Conservation (phyloP, 495 filamentous ascomycete species). For the Letharia columbiana region DNA sequence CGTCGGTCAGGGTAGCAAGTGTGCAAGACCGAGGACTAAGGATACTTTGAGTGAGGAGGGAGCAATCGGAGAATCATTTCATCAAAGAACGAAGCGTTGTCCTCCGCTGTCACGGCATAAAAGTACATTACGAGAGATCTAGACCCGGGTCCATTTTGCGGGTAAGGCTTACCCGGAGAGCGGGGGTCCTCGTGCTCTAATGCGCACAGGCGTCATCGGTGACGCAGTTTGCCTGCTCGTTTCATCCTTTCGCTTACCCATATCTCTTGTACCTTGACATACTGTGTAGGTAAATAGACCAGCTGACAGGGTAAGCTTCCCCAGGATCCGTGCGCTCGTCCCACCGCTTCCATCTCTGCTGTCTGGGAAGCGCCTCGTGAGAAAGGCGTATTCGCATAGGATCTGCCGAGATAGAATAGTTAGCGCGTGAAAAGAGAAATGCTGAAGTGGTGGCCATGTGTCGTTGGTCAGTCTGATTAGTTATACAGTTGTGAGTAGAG, state of each 20-base stretch:
- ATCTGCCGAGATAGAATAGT: too few species aligned
- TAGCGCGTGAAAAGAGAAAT: too few species aligned
- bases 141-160: conserved; percentile 13
- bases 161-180: conserved; percentile 16
- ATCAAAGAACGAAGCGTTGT: background rate
- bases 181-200: conserved; percentile 14
- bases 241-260: background rate
- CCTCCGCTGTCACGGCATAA: background rate
- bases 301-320: background rate
- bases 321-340: too few species aligned
- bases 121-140: conserved; percentile 1
- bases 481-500: too few species aligned
- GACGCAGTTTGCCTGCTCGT: conserved; percentile 2
- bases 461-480: too few species aligned
- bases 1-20: background rate
- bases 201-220: conserved; percentile 16
- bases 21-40: background rate
- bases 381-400: too few species aligned
- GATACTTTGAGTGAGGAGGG: too few species aligned
- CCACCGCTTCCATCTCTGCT: too few species aligned
- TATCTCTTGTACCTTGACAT: background rate
- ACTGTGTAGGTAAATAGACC: background rate
- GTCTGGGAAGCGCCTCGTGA: too few species aligned
- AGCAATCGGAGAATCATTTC: background rate
- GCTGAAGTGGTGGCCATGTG: too few species aligned